Evolutionary conservation across 257 asterid species (phyloP).

Genomic region (Rauvolfia tetraphylla): DNA sequence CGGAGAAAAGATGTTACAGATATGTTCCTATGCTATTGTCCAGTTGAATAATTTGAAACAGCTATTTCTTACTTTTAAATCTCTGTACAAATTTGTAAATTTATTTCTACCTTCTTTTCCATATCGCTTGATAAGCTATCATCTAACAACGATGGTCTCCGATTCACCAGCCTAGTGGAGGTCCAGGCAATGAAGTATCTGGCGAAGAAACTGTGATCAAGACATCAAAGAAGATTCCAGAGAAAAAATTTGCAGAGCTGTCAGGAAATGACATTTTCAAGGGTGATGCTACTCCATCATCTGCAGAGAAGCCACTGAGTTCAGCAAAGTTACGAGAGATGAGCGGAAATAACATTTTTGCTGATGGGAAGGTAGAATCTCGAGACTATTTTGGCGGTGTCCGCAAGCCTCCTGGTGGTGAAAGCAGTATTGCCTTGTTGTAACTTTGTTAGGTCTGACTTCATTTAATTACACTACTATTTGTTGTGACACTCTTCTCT

Average conservation of each 20-base stretch:
- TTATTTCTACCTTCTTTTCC: background rate
- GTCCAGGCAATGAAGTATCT: conserved; percentile 13
- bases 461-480: conserved; percentile 21
- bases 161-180: conserved; percentile 8
- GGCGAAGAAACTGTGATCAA: conserved; percentile 54
- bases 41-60: background rate
- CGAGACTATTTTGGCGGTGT: conserved; percentile 96
- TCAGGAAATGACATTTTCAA: conserved; percentile 85
- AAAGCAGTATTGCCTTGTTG: conserved; percentile 97
- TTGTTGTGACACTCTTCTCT: conserved; percentile 12
- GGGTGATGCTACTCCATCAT: conserved; percentile 58
- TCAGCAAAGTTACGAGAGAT: conserved; percentile 90
- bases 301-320: conserved; percentile 91
- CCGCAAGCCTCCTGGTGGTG: conserved; percentile 99
- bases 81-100: background rate
- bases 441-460: conserved; percentile 65
- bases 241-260: conserved; percentile 85
- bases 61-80: background rate
- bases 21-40: no score
- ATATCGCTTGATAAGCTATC: background rate
- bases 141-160: background rate
- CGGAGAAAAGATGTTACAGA: background rate
- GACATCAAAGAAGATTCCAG: conserved; percentile 93
- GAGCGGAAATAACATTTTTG: conserved; percentile 90
- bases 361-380: conserved; percentile 85